Conservation (phyloP, 371 early-diverging fungal species). For the Lichtheimia ornata region DNA sequence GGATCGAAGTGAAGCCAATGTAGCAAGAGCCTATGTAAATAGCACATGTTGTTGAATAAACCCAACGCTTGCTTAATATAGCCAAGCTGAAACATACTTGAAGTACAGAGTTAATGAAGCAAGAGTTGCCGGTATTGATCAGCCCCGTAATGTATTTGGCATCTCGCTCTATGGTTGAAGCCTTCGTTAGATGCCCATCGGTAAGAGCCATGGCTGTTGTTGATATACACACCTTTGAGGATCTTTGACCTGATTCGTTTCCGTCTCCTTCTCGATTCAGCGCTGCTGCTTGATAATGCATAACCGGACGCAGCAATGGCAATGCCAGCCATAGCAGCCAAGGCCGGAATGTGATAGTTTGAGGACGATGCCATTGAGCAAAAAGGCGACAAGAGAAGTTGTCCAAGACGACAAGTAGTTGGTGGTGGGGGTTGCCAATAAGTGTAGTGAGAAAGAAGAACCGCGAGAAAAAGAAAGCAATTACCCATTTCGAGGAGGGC, state of each 20-base stretch:
- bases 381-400: neutral
- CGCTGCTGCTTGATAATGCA: conserved; percentile 30
- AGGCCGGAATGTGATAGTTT: conserved; percentile 48
- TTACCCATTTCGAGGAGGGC: too few species aligned
- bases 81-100: conserved; percentile 55
- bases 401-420: too few species aligned
- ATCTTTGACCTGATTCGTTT: conserved; percentile 44
- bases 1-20: conserved; percentile 47
- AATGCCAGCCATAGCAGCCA: conserved; percentile 51
- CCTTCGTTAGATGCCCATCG: neutral
- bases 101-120: conserved; percentile 87
- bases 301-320: conserved; percentile 51
- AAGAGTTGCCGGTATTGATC: conserved; percentile 87
- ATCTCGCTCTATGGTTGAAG: conserved; percentile 38
- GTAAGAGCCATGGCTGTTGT: neutral
- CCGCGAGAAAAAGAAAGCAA: conserved; percentile 1
- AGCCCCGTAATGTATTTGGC: conserved; percentile 63
- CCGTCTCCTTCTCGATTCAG: conserved; percentile 37
- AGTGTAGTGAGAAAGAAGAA: neutral
- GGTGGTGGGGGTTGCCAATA: neutral
- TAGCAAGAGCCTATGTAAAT: conserved; percentile 52
- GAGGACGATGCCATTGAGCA: conserved; percentile 33
- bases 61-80: neutral
- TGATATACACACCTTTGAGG: conserved; percentile 26
- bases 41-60: neutral